A percentile compares a stretch with the other conserved stretches of the same genome.
Evolutionary conservation across 352 stramenopile species (phyloP).

Genomic region (Phytophthora crassamura): DNA sequence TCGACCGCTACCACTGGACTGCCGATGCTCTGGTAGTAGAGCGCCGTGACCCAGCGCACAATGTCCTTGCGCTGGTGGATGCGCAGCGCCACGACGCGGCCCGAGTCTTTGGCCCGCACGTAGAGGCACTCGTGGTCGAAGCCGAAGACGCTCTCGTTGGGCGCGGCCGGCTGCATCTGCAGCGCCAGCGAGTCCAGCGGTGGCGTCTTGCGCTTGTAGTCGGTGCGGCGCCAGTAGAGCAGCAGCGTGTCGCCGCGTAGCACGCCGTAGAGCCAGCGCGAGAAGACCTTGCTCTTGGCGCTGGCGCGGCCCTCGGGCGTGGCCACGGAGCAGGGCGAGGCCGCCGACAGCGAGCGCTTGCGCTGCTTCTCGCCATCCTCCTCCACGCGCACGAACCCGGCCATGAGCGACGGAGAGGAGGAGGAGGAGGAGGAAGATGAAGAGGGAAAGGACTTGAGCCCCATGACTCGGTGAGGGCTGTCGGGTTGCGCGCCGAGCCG

Average conservation of each 20-base stretch:
- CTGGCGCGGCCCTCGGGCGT: slow-evolving; percentile 38
- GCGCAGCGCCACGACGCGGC: slow-evolving; percentile 50
- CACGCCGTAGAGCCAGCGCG: slow-evolving; percentile 66
- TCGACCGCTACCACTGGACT: slow-evolving; percentile 4
- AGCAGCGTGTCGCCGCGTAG: slow-evolving; percentile 49
- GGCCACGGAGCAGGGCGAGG: slow-evolving; percentile 30
- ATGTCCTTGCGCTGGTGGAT: slow-evolving; percentile 74
- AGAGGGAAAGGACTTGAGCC: slow-evolving; percentile 11
- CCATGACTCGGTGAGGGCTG: slow-evolving; percentile 4
- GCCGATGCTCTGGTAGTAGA: slow-evolving; percentile 66
- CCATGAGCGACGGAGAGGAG: slow-evolving; percentile 30
- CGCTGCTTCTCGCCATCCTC: slow-evolving; percentile 49
- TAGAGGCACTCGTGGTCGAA: slow-evolving; percentile 72
- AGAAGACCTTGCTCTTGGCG: slow-evolving; percentile 48
- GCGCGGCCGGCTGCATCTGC: slow-evolving; percentile 44
- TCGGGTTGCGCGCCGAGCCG: not conserved
- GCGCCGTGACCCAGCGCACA: slow-evolving; percentile 64
- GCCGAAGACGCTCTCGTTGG: slow-evolving; percentile 64
- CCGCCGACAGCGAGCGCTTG: slow-evolving; percentile 35
- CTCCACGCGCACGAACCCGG: slow-evolving; percentile 64
- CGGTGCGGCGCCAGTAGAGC: slow-evolving; percentile 59
- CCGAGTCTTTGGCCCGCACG: slow-evolving; percentile 50
- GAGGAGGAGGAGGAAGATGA: slow-evolving; percentile 11
- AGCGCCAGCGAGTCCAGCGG: slow-evolving; percentile 51
- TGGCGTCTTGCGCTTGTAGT: slow-evolving; percentile 63